Evolutionary conservation across 225 moss, liverwort and hornwort species (phyloP).

Genomic region (Anthoceros angustus): DNA sequence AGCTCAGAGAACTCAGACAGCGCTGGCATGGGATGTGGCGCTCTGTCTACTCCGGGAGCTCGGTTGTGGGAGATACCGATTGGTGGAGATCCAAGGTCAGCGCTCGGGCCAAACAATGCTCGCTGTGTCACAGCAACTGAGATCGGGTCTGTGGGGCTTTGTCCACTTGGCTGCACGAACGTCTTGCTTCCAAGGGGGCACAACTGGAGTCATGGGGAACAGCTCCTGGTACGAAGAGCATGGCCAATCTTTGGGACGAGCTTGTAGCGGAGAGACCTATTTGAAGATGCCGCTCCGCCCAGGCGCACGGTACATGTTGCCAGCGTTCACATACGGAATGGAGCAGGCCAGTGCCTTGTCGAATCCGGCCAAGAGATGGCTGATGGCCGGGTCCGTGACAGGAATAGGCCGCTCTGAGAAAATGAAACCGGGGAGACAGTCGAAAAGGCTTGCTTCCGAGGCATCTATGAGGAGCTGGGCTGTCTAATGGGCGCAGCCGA

Average conservation of each 20-base stretch:
- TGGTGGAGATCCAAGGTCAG: too few relatives aligned
- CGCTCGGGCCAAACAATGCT: too few relatives aligned
- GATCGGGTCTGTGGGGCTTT: conserved; percentile 56
- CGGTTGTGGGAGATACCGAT: too few relatives aligned
- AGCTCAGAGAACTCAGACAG: too few relatives aligned
- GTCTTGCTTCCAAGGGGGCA: conserved; percentile 33
- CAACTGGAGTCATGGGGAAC: conserved; percentile 58
- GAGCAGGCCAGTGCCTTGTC: conserved; percentile 37
- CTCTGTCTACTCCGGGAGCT: too few relatives aligned
- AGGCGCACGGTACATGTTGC: conserved; percentile 63
- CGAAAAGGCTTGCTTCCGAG: conserved; percentile 63
- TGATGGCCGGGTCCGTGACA: conserved; percentile 52
- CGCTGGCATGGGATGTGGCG: too few relatives aligned
- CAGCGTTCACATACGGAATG: conserved; percentile 64
- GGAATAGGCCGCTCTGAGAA: conserved; percentile 85
- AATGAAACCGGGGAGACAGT: conserved; percentile 71
- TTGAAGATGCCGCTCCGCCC: conserved; percentile 59
- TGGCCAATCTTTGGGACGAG: conserved; percentile 78
- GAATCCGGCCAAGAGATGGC: conserved; percentile 86
- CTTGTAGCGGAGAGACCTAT: conserved; percentile 52
- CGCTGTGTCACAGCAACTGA: conserved; percentile 47
- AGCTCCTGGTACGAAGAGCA: conserved; percentile 39
- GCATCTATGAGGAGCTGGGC: conserved; percentile 79
- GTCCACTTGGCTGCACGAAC: conserved; percentile 47
- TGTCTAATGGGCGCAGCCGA: conserved; percentile 43